Evolutionary conservation across 495 filamentous ascomycete genomes (phyloP).

Genomic region (Patellaria atrata): DNA sequence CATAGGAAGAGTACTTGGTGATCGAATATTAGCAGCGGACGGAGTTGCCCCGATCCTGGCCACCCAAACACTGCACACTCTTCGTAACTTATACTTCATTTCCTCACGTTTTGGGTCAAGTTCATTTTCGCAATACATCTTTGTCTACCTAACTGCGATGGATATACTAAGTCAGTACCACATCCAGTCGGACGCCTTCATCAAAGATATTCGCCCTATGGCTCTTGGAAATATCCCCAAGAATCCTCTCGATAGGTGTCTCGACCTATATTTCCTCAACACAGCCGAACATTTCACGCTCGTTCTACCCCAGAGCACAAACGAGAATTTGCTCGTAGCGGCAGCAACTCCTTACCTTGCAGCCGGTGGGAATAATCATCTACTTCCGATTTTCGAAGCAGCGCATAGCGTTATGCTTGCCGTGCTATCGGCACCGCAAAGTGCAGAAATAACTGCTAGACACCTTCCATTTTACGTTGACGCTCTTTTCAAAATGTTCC

Average conservation of each 20-base stretch:
- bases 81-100: constrained; percentile 79
- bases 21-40: constrained; percentile 37
- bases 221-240: constrained; percentile 50
- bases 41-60: constrained; percentile 55
- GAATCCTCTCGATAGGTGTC: constrained; percentile 61
- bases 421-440: constrained; percentile 65
- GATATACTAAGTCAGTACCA: constrained; percentile 73
- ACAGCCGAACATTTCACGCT: constrained; percentile 73
- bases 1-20: constrained; percentile 50
- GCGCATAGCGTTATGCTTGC: constrained; percentile 80
- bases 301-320: constrained; percentile 45
- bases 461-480: constrained; percentile 80
- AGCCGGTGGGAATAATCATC: constrained; percentile 42
- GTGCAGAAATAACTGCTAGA: constrained; percentile 51
- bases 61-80: constrained; percentile 58
- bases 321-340: constrained; percentile 58
- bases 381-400: constrained; percentile 68
- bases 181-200: constrained; percentile 50
- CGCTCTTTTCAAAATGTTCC: constrained; percentile 74
- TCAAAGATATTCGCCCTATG: constrained; percentile 45
- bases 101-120: constrained; percentile 61
- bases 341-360: constrained; percentile 67
- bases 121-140: constrained; percentile 66
- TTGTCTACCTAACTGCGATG: constrained; percentile 76
- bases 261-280: constrained; percentile 88